phyloP scores from a whole-genome alignment of 148 eudicot genomes.

The Rheum nobile region DNA sequence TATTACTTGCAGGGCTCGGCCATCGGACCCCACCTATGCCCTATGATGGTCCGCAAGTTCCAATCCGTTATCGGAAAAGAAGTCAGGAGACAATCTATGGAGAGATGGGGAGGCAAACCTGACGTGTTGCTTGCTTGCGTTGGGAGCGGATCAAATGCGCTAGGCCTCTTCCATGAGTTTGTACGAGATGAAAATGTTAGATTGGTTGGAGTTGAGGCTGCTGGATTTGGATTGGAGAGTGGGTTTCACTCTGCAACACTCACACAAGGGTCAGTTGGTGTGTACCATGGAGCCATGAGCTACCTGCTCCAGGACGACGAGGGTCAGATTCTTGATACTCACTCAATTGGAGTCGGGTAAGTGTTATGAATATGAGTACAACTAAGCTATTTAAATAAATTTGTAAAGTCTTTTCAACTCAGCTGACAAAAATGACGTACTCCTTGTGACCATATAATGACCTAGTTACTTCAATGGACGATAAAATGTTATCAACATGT shows the following conservation, averaged over 20 bases:
- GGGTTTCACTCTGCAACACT: conserved; percentile 52
- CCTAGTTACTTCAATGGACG: too few species aligned
- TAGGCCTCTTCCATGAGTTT: conserved; percentile 43
- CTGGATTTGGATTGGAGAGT: conserved; percentile 31
- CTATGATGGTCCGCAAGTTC: conserved; percentile 49
- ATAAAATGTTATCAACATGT: too few species aligned
- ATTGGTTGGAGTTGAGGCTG: conserved; percentile 41
- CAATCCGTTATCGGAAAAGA: conserved; percentile 51
- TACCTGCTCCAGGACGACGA: conserved; percentile 57
- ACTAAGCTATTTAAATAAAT: too few species aligned
- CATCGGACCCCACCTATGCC: conserved; percentile 45
- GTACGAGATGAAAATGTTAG: conserved; percentile 33
- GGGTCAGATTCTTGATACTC: conserved; percentile 56
- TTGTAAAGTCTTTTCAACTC: too few species aligned
- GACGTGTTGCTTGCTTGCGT: conserved; percentile 44
- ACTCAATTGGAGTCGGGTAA: conserved; percentile 66
- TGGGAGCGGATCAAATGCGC: conserved; percentile 50
- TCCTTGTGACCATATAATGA: too few species aligned
- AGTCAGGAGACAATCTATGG: conserved; percentile 42
- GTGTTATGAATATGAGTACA: not conserved
- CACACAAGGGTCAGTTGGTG: conserved; percentile 54
- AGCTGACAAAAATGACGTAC: too few species aligned
- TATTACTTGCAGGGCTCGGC: conserved; percentile 15
- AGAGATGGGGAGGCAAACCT: conserved; percentile 52
- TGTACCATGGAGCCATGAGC: conserved; percentile 65